phyloP scores from a whole-genome alignment of 805 yeast species.

The Metschnikowia matae region DNA sequence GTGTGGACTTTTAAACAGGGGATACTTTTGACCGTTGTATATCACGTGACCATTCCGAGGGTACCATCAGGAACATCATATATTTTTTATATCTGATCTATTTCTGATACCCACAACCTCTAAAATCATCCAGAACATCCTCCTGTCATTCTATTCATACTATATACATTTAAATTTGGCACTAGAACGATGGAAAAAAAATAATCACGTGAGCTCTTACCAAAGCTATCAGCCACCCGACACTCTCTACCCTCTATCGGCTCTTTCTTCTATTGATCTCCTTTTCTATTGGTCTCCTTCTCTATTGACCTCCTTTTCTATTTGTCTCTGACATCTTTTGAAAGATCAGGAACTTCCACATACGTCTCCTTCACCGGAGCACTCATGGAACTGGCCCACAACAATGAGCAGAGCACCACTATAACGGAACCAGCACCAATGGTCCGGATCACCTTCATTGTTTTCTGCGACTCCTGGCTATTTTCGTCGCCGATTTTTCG shows the following conservation, averaged over 20 bases:
- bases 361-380: conserved; percentile 14
- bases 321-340: conserved; percentile 12
- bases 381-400: conserved; percentile 17
- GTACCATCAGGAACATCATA: too few species aligned
- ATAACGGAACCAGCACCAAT: conserved; percentile 17
- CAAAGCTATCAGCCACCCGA: not conserved
- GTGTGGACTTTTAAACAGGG: too few species aligned
- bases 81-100: too few species aligned
- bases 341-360: conserved; percentile 10
- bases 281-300: conserved; percentile 3
- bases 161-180: too few species aligned
- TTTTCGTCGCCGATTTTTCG: conserved; percentile 34
- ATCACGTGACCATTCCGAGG: too few species aligned
- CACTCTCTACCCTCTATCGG: too few species aligned
- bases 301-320: not conserved
- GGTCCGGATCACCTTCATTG: conserved; percentile 22
- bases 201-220: not conserved
- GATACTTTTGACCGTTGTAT: too few species aligned
- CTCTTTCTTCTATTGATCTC: too few species aligned
- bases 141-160: too few species aligned
- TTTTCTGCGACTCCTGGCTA: conserved; percentile 26
- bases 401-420: conserved; percentile 15
- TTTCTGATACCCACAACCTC: too few species aligned
- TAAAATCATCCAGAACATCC: too few species aligned
- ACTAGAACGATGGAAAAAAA: too few species aligned